Evolutionary conservation across 2,329 filamentous ascomycete species (phyloP).

Genomic region (Scedosporium boydii): DNA sequence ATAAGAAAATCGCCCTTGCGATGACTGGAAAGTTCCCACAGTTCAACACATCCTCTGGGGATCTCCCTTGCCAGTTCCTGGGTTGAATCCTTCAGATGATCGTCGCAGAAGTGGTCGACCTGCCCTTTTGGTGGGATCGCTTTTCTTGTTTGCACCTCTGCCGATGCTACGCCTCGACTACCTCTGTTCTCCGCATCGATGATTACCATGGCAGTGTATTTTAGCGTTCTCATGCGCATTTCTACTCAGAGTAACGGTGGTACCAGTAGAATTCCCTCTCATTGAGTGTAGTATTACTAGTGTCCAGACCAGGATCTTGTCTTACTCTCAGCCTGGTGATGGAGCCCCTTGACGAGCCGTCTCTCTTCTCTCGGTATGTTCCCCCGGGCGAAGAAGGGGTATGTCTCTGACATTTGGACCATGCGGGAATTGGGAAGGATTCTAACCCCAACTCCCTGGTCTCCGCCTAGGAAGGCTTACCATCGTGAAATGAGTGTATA

Average conservation of each 20-base stretch:
- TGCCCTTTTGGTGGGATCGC: not conserved
- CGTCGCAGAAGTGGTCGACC: not conserved
- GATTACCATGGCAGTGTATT: not conserved
- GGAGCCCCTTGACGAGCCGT: not conserved
- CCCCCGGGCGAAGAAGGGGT: not conserved
- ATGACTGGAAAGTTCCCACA: not conserved
- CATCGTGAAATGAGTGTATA: not conserved
- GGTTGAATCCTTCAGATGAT: constrained; percentile 1
- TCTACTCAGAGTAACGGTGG: not conserved
- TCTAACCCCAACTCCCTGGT: not conserved
- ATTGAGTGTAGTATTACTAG: not conserved
- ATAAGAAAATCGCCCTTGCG: not conserved
- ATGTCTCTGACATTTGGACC: not conserved
- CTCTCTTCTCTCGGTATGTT: not conserved
- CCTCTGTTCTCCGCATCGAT: not conserved
- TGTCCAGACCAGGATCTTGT: not conserved
- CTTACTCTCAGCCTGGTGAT: not conserved
- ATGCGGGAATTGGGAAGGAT: not conserved
- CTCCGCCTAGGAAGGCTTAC: not conserved
- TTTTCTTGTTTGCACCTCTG: not conserved
- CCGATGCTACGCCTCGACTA: not conserved
- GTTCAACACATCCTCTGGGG: not conserved
- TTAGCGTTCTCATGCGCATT: not conserved
- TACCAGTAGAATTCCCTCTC: no score
- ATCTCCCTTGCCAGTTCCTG: not conserved